Base-by-base conservation (phyloP, 331 rosid species). In the Malus hybrid region DNA sequence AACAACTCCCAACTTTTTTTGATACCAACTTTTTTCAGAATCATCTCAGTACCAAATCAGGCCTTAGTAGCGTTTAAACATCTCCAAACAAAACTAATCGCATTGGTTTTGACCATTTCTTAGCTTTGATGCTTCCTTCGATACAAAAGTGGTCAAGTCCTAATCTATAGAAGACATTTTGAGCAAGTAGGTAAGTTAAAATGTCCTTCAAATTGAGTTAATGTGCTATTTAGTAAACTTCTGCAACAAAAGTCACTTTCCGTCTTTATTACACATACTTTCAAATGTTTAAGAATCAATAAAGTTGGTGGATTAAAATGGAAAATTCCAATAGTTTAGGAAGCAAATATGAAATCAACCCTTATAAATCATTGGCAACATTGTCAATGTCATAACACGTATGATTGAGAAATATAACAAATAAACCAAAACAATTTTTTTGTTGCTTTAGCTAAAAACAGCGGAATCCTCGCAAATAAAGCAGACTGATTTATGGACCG, bases 381-480 rank as follows among this genome's bases (percentile, higher is more conserved):
- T 65, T 34, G 70, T 28, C 48, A 42, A 42, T 42, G 48, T 42
- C 70, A 44, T 16, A 60, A 65, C 20, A 61, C 48, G 30, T 26
- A 61, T 42, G 70, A 62, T 16, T 44, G 62, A 20, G 12, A 50
- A 42, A 3, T 42, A 42, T 42, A 42, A 42, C 48, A 42, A 42
- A 42, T 42, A 42, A 42, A 2, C 57, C 57, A 52, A 16, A 62
- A 14, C 30, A 8, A 29, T 28, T 1, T 14, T 63, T 4, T 9
- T 18, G 6, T 30, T 32, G 68, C 11, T 44, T 39, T 5, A 4
- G 15, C 28, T 36, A n/a, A 70, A 70, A 80, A 63, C 76, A 75
- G 48, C 74, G 66, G 80, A 81, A 81, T 75, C 70, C 74, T 76
- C 70, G 84, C 66, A 71, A 76, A 76, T 36, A 76, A 71, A 81